Percentiles rank a stretch among this genome's conserved stretches.
phyloP scores from a whole-genome alignment of 2,329 filamentous ascomycete species.

The Cercospora canescens region DNA sequence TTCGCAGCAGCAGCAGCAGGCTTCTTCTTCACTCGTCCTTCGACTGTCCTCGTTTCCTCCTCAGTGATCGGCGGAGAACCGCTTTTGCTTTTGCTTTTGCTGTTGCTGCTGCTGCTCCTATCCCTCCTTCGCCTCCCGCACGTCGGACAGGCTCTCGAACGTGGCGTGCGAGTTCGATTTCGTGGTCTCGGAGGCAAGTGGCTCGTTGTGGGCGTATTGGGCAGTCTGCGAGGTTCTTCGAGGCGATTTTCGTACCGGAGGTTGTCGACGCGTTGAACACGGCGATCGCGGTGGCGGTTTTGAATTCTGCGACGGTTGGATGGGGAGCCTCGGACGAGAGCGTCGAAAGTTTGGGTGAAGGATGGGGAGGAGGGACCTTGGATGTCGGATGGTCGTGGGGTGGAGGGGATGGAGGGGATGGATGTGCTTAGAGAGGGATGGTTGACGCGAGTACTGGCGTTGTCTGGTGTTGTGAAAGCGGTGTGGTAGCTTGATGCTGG shows the following conservation, averaged over 20 bases:
- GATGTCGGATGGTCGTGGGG: conserved; percentile 7
- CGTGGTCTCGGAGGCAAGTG: conserved; percentile 19
- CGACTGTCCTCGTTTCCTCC: neutral
- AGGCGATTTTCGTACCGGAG: conserved; percentile 21
- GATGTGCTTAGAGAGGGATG: neutral
- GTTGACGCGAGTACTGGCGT: neutral
- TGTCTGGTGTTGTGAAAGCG: neutral
- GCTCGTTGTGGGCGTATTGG: conserved; percentile 21
- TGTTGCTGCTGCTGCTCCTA: neutral
- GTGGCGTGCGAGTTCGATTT: conserved; percentile 6
- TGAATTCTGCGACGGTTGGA: neutral
- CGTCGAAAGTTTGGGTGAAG: conserved; percentile 9
- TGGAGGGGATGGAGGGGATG: conserved; percentile 4
- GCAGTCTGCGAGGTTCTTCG: conserved; percentile 14
- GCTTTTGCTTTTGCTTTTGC: neutral
- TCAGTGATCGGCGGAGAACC: too few species aligned
- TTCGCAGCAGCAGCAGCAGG: neutral
- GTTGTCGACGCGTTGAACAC: conserved; percentile 16
- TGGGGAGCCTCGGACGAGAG: neutral
- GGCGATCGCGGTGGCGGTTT: conserved; percentile 8
- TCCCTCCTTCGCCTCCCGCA: conserved; percentile 19
- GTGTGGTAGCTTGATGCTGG: neutral
- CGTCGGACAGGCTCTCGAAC: conserved; percentile 11
- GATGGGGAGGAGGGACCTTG: neutral
- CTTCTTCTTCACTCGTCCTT: neutral